These are phyloP conservation scores for Euptelea pleiosperma DNA, from an alignment of 164 flowering plant species.

Conservation along the genomic window DNA sequence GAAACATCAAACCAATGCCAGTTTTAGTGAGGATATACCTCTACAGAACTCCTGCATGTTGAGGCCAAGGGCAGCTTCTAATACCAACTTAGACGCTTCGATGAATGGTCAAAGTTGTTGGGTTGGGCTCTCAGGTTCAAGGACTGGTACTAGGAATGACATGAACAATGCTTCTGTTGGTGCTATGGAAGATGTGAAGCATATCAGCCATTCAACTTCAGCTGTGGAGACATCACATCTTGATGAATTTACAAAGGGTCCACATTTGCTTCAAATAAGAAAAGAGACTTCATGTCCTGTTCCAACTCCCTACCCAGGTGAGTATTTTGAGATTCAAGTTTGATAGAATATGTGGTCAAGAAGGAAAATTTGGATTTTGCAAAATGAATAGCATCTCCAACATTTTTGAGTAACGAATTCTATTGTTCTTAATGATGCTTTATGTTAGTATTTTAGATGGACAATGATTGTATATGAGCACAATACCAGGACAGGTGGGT, in stretches of 20 bases:
- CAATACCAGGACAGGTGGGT: too few relatives aligned
- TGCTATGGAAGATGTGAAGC: slow-evolving; percentile 22
- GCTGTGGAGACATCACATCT: slow-evolving; percentile 16
- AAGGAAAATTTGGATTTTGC: neutral
- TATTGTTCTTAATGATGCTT: too few relatives aligned
- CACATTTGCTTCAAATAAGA: slow-evolving; percentile 36
- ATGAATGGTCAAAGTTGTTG: slow-evolving; percentile 3
- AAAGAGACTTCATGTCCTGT: slow-evolving; percentile 36
- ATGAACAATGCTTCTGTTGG: slow-evolving; percentile 10
- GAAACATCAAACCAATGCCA: slow-evolving; percentile 12
- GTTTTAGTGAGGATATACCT: slow-evolving; percentile 5
- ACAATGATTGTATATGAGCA: too few relatives aligned
- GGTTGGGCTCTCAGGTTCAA: slow-evolving; percentile 14
- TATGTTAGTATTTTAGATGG: too few relatives aligned
- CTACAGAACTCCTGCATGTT: slow-evolving; percentile 10
- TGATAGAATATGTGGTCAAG: neutral
- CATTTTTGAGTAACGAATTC: too few relatives aligned
- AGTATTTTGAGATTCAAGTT: slow-evolving; percentile 5
- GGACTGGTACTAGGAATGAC: slow-evolving; percentile 10
- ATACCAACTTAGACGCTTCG: slow-evolving; percentile 11
- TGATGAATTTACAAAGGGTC: slow-evolving; percentile 29
- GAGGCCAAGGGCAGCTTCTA: slow-evolving; percentile 12
- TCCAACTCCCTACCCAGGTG: slow-evolving; percentile 47
- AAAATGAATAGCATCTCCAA: neutral
- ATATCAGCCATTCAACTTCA: slow-evolving; percentile 5